phyloP scores from a whole-genome alignment of 2,329 filamentous ascomycete genomes.

The Penicillium sp. region DNA sequence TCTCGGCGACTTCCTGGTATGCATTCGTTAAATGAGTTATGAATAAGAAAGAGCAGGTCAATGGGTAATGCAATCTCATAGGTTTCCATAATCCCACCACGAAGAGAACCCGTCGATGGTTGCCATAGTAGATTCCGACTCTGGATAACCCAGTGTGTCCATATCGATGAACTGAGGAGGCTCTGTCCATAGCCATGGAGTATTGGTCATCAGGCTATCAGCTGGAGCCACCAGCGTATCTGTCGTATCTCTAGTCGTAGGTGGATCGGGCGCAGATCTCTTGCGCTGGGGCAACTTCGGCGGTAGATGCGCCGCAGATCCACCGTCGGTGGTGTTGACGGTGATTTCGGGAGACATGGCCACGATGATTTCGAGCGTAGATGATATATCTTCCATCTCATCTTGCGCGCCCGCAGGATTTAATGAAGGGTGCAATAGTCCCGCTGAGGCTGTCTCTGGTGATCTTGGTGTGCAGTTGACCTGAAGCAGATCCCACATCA shows the following conservation, averaged over 20 bases:
- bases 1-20: slow-evolving; percentile 3
- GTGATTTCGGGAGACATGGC: slow-evolving; percentile 48
- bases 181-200: slow-evolving; percentile 33
- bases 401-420: slow-evolving; percentile 27
- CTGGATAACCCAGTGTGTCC: slow-evolving; percentile 26
- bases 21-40: slow-evolving; percentile 5
- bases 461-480: slow-evolving; percentile 41
- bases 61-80: slow-evolving; percentile 24
- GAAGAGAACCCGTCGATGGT: slow-evolving; percentile 29
- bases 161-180: slow-evolving; percentile 28
- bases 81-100: slow-evolving; percentile 34
- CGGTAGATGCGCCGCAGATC: slow-evolving; percentile 44
- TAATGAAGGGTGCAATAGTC: slow-evolving; percentile 42
- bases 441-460: slow-evolving; percentile 32
- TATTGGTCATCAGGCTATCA: slow-evolving; percentile 33
- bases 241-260: slow-evolving; percentile 6
- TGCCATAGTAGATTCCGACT: slow-evolving; percentile 23
- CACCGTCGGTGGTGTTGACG: slow-evolving; percentile 49
- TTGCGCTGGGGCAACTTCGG: slow-evolving; percentile 14
- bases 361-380: slow-evolving; percentile 45
- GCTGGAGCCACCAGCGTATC: slow-evolving; percentile 28
- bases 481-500: slow-evolving; percentile 51
- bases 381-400: slow-evolving; percentile 30
- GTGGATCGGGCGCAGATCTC: slow-evolving; percentile 10
- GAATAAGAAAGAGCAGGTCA: slow-evolving; percentile 12